Evolutionary conservation across 2,329 filamentous ascomycete species (phyloP), one percentile per base, ranked within the genome.

Genomic region (Pestalotiopsis sp.): DNA sequence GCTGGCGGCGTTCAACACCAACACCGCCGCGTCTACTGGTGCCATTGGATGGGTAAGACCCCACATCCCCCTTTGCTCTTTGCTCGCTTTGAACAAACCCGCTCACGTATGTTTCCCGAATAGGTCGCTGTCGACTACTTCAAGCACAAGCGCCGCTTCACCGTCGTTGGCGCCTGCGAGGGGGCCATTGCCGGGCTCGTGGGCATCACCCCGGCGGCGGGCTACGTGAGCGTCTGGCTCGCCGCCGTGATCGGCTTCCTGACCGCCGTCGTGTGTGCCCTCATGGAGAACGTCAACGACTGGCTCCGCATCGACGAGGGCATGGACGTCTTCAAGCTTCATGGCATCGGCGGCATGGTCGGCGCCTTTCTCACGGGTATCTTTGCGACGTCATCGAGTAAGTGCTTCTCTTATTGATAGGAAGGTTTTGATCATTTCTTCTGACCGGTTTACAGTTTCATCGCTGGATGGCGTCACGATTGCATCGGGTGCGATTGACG

Each of bases 321-420:
- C 2, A 81, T 90, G 65, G 87, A 89, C 69, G 87, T 90, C 64
- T 90, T 89, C 69, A 86, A 86, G 38, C 83, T 90, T 36, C 88
- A 90, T 73, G 87, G 87, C 20, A 78, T 90, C 2, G 87, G 87
- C n/a, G 88, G 88, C 12, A 83, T 86, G 70, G 82, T 89, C 0
- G 88, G 87, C 17, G 84, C 86, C 41, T 80, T 90, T 62, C 74
- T 89, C 20, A 89, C 87, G 0, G 87, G 88, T 2, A 79, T 90
- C 38, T 90, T 90, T 65, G 87, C 88, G 0, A 83, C 86, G 4
- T 71, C 70, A 13, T 71, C 69, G 9, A 70, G 74, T 74, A 65
- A 60, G 74, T 68, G 2, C 27, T 12, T 9, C 38, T 60, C 4
- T 3, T 17, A 31, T n/a, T 17, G 36, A 41, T 23, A 27, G 13